Evolutionary conservation across 2,329 filamentous ascomycete genomes (phyloP).

Genomic region (Aspergillus melleus): DNA sequence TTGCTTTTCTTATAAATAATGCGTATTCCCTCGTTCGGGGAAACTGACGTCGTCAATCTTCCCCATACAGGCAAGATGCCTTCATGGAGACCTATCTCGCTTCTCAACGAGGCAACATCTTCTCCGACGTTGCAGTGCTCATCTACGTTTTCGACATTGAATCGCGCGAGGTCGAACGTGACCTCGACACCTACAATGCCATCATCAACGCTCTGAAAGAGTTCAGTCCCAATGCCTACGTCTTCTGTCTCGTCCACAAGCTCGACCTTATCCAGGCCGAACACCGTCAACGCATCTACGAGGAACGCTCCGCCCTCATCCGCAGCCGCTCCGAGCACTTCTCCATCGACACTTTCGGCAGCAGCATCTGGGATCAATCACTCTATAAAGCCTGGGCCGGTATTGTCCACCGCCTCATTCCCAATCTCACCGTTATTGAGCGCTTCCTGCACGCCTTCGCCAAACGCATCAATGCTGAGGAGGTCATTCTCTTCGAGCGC

Average conservation of each 20-base stretch:
- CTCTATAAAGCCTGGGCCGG: slow-evolving; percentile 98
- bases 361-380: slow-evolving; percentile 97
- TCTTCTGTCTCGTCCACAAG: slow-evolving; percentile 97
- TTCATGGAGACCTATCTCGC: slow-evolving; percentile 99
- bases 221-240: slow-evolving; percentile 75
- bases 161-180: slow-evolving; percentile 88
- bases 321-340: slow-evolving; percentile 71
- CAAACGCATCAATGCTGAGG: slow-evolving; percentile 83
- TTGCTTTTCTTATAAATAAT: background rate
- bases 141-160: slow-evolving; percentile 99
- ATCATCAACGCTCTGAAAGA: slow-evolving; percentile 87
- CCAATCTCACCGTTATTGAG: slow-evolving; percentile 86
- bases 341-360: slow-evolving; percentile 84
- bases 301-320: slow-evolving; percentile 77
- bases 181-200: slow-evolving; percentile 86
- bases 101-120: slow-evolving; percentile 93
- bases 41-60: background rate
- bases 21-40: background rate
- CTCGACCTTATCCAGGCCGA: slow-evolving; percentile 91
- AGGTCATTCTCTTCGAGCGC: slow-evolving; percentile 91
- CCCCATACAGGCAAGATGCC: slow-evolving; percentile 74
- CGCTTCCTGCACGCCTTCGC: slow-evolving; percentile 79
- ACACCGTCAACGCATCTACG: slow-evolving; percentile 77
- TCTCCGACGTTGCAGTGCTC: slow-evolving; percentile 91
- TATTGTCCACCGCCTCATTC: slow-evolving; percentile 97